phyloP scores from a whole-genome alignment of 768 basidiomycete species.

The Exsudoporus frostii region DNA sequence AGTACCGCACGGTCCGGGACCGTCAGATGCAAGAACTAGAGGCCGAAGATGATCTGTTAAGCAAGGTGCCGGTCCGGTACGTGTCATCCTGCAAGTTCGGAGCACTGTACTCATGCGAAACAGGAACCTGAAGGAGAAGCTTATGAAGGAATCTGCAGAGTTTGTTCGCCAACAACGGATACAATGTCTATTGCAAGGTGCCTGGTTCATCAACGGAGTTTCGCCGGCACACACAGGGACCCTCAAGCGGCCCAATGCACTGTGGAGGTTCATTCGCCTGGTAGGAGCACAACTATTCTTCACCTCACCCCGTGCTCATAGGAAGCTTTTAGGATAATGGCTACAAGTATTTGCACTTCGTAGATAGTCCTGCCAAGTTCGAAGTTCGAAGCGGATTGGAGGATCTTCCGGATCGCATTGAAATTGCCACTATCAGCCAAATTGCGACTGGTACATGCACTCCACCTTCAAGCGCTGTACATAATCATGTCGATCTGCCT shows the following conservation, averaged over 20 bases:
- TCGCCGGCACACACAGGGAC: constrained; percentile 43
- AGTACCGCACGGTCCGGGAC: constrained; percentile 83
- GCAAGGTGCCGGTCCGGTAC: constrained; percentile 82
- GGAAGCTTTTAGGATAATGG: constrained; percentile 60
- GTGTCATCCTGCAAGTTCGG: constrained; percentile 19
- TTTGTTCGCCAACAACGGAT: constrained; percentile 88
- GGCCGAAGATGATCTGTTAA: constrained; percentile 81
- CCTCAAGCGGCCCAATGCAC: constrained; percentile 54
- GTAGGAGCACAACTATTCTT: constrained; percentile 38
- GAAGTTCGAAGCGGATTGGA: constrained; percentile 77
- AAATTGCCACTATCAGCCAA: constrained; percentile 75
- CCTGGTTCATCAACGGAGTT: constrained; percentile 87
- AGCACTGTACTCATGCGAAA: constrained; percentile 5
- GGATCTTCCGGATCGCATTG: constrained; percentile 84
- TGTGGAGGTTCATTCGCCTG: constrained; percentile 87
- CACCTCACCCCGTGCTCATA: neutral
- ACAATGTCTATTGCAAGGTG: constrained; percentile 82
- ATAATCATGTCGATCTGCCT: constrained; percentile 59
- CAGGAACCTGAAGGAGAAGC: constrained; percentile 79
- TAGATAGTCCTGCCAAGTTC: constrained; percentile 78
- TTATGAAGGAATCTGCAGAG: constrained; percentile 88
- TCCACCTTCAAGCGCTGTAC: constrained; percentile 61
- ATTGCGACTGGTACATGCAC: constrained; percentile 73
- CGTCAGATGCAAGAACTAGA: constrained; percentile 90
- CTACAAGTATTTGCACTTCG: constrained; percentile 78